Evolutionary conservation across 495 filamentous ascomycete genomes (phyloP), one percentile per base, ranked within the genome.

Genomic region (Gamarada debralockiae): DNA sequence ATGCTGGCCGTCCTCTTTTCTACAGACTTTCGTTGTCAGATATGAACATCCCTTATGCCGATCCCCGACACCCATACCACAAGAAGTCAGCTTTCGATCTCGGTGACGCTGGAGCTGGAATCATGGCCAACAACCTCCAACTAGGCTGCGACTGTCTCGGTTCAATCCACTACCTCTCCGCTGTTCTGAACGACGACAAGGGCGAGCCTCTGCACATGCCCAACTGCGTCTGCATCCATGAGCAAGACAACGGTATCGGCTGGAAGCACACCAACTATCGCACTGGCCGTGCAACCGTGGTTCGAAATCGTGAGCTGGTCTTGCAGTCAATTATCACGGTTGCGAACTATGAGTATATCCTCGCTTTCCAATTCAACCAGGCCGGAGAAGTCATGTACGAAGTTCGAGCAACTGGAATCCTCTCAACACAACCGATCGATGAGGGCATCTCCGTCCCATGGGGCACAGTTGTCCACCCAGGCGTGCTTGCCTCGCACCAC

Each of bases 381-480:
- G 87, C 90, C 0, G 91, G 84, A 5, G 89, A 91, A 60, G 56
- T 95, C 40, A 73, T 79, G 36, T 84, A 92, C 57, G 91, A 96
- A 69, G 84, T 89, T 29, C 80, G 86, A 13, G 91, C 91, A 4
- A 95, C 91, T 1, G 91, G 91, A 0, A 89, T 96, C 53, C 73
- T 96, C 17, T 89, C 84, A 39, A 93, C 90, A 0, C 79, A 90
- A 34, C 89, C 91, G 6, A 83, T 95, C 52, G 86, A 90, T 47
- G 74, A 84, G 15, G 85, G 82, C 15, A 67, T 85, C 50, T 69
- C 72, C 52, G 83, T 80, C 20, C 83, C 74, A 22, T 95, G 85
- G 77, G 91, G 91, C 38, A 96, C 91, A 1, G 77, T 92, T 27
- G 88, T 96, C 7, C 85, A 90, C 53, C 91, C 90, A 0, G 91